Base-by-base conservation (phyloP, 352 stramenopile genomes). In the Sclerospora graminicola region DNA sequence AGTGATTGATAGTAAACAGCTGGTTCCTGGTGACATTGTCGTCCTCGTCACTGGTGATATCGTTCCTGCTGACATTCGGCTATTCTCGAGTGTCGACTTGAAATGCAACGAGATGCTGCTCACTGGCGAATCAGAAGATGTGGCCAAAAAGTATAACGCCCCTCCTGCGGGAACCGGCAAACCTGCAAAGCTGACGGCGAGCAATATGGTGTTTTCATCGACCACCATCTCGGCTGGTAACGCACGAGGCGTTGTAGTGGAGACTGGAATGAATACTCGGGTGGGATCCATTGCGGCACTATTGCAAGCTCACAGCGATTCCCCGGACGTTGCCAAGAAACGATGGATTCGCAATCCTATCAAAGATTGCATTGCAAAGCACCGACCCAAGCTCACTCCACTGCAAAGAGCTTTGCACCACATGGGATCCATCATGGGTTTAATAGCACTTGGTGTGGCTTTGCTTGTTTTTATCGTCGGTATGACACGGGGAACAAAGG, bases 51-150 rank as follows among this genome's bases (percentile, higher is more conserved):
- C 86, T 8, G 94, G 94, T 14, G 94, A 97, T 48, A 87, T 96
- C 38, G 84, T 98, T 14, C 87, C 89, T 0, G 74, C 85, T 0
- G 94, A 98, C 53, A 80, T 95, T 9, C 64, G 89, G 5, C 63
- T 98, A 8, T 61, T 95, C 13, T 69, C 89, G 14, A 95, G 87
- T 32, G 78, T 81, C 4, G 64, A 87, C 23, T 51, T 90, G 13
- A 86, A 91, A 42, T 77, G 93, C 27, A 96, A 98, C 51, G 91
- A 98, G 60, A 96, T 91, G 54, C 77, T 88, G 54, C 69, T 98
- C 0, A 98, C 94, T 11, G 94, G 94, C 26, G 94, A 98, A 50
- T 87, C 89, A 0, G 61, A 89, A 45, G 89, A 85, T 39, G 76
- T 89, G 0, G 29, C 63, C 5, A 88, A 90, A 59, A 78, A 80